Percentiles rank a stretch among this genome's conserved stretches.
Conservation (phyloP, 2,329 filamentous ascomycete species). For the Sordariomycetes sp. region DNA sequence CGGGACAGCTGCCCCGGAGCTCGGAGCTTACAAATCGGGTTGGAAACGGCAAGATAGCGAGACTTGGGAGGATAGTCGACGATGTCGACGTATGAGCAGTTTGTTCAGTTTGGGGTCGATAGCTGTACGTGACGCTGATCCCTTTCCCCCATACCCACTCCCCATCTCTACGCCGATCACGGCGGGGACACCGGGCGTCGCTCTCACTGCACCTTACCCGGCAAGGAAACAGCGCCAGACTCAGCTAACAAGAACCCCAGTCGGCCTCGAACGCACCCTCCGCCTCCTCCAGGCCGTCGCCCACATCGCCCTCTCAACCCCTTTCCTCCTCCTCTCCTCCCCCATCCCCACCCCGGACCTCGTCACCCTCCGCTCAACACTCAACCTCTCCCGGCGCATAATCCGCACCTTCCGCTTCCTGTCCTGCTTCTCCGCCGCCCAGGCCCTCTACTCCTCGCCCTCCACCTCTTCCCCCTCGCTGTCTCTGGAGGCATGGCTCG, state of each 20-base stretch:
- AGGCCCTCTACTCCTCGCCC: constrained; percentile 14
- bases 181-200: constrained; percentile 27
- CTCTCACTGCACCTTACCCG: not conserved
- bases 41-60: not conserved
- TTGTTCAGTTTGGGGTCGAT: constrained; percentile 8
- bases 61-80: constrained; percentile 9
- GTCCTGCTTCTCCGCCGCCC: constrained; percentile 32
- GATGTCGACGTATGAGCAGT: constrained; percentile 16
- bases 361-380: constrained; percentile 19
- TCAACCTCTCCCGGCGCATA: constrained; percentile 42
- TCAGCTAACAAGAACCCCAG: constrained; percentile 17
- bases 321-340: constrained; percentile 22
- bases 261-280: constrained; percentile 46
- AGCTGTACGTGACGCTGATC: constrained; percentile 1
- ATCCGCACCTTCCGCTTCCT: constrained; percentile 58
- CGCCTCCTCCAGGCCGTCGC: constrained; percentile 40
- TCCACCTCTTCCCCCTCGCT: not conserved
- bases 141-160: not conserved
- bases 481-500: constrained; percentile 19
- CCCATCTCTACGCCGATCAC: not conserved
- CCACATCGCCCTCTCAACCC: constrained; percentile 31
- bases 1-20: too few species aligned
- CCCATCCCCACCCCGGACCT: constrained; percentile 11
- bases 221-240: too few species aligned
- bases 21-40: not conserved